These are phyloP conservation scores for Nothophoma quercina DNA, from an alignment of 2,329 filamentous ascomycete genomes.

Conservation along the genomic window DNA sequence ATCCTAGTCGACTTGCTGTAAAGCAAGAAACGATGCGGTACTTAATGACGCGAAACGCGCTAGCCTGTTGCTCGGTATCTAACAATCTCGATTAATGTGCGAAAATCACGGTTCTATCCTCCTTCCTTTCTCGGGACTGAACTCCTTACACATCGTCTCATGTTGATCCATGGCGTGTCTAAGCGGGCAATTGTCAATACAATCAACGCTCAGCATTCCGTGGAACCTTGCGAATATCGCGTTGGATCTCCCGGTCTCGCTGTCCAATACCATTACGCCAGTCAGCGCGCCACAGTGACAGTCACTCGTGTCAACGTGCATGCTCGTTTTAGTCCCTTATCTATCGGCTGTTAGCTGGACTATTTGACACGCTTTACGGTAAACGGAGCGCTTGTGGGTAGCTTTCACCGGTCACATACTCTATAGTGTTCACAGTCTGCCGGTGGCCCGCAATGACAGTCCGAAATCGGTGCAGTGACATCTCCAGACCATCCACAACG, in stretches of 20 bases:
- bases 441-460: no score
- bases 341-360: not conserved
- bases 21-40: conserved; percentile 4
- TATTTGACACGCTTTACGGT: not conserved
- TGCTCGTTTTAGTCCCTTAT: not conserved
- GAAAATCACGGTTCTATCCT: conserved; percentile 11
- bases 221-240: conserved; percentile 16
- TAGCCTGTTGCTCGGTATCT: conserved; percentile 10
- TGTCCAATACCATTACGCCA: conserved; percentile 1
- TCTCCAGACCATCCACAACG: conserved; percentile 11
- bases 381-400: conserved; percentile 2
- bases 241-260: conserved; percentile 8
- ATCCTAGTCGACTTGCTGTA: conserved; percentile 7
- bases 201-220: conserved; percentile 10
- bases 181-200: conserved; percentile 10
- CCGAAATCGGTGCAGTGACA: conserved; percentile 19
- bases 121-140: conserved; percentile 18
- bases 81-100: conserved; percentile 22
- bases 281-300: conserved; percentile 6
- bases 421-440: not conserved
- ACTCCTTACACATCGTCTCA: conserved; percentile 17
- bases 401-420: not conserved
- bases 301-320: conserved; percentile 6
- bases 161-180: conserved; percentile 17
- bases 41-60: conserved; percentile 16